phyloP scores from a whole-genome alignment of 306 rosid species.

The Echinosophora koreensis region DNA sequence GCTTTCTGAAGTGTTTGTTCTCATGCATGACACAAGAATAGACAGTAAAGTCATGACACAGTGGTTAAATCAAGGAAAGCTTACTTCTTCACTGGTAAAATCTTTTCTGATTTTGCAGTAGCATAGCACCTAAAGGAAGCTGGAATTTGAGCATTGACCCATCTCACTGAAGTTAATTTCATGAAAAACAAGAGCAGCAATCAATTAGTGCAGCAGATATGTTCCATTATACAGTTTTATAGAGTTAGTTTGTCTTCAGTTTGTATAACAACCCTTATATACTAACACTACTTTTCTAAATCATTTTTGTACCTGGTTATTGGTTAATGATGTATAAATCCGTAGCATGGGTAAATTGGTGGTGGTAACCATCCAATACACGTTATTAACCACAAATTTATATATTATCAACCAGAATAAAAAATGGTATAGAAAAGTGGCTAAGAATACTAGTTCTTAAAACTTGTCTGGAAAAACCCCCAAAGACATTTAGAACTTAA shows the following conservation, averaged over 20 bases:
- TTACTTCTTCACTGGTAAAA: slow-evolving; percentile 68
- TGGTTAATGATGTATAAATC: too few relatives aligned
- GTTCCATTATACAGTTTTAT: background rate
- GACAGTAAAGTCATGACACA: slow-evolving; percentile 4
- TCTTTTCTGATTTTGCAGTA: slow-evolving; percentile 58
- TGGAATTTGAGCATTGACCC: slow-evolving; percentile 53
- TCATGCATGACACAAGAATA: background rate
- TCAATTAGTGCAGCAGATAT: slow-evolving; percentile 15
- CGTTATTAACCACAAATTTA: too few relatives aligned
- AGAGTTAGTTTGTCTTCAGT: background rate
- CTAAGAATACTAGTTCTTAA: background rate
- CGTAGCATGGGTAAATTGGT: too few relatives aligned
- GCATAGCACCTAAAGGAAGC: slow-evolving; percentile 59
- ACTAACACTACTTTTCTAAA: too few relatives aligned
- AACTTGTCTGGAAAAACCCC: background rate
- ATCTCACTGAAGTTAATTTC: slow-evolving; percentile 50
- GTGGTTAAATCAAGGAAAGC: slow-evolving; percentile 41
- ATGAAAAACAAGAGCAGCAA: slow-evolving; percentile 29
- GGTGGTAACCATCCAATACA: too few relatives aligned
- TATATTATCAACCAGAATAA: background rate
- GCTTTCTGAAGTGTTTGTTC: background rate
- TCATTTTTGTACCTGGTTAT: too few relatives aligned
- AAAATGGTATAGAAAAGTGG: background rate
- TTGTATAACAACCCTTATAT: background rate
- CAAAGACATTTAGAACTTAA: too few relatives aligned